A percentile compares a stretch with the other conserved stretches of the same genome.
Evolutionary conservation across 2,329 filamentous ascomycete genomes (phyloP).

Genomic region (Beauveria brongniartii): DNA sequence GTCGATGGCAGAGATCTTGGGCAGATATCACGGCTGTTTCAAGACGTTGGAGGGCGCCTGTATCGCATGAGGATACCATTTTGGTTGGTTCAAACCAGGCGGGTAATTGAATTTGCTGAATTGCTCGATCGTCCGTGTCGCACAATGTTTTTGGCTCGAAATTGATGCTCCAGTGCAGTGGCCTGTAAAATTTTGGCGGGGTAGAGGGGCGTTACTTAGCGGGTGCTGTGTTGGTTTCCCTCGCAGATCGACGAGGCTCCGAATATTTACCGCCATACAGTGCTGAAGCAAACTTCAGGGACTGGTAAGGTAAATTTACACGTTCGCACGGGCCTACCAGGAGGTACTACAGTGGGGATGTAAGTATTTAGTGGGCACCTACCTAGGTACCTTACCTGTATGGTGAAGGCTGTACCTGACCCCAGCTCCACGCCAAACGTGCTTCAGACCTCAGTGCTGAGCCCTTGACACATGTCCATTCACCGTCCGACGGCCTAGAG

Average conservation of each 20-base stretch:
- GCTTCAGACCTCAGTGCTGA: slow-evolving; percentile 1
- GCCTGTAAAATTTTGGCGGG: not conserved
- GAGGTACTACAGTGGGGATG: no score
- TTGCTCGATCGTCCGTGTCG: not conserved
- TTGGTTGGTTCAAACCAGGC: not conserved
- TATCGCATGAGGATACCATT: slow-evolving; percentile 19
- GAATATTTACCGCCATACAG: not conserved
- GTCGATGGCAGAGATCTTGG: slow-evolving; percentile 30
- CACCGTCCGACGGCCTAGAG: not conserved
- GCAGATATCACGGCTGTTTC: slow-evolving; percentile 31
- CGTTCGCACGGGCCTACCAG: no score
- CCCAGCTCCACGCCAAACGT: not conserved
- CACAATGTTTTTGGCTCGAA: not conserved
- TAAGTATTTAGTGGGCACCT: no score
- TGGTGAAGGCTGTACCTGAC: no score
- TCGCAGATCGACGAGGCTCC: not conserved
- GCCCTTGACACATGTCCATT: slow-evolving; percentile 1
- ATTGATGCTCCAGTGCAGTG: not conserved
- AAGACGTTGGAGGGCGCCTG: slow-evolving; percentile 29
- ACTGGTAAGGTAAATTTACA: no score
- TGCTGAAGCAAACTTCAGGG: not conserved
- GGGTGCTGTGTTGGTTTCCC: not conserved
- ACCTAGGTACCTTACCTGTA: no score
- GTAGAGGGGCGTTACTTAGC: slow-evolving; percentile 18
- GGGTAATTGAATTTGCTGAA: no score